phyloP scores from a whole-genome alignment of 208 protist genomes.

The Perkinsela sp. region DNA sequence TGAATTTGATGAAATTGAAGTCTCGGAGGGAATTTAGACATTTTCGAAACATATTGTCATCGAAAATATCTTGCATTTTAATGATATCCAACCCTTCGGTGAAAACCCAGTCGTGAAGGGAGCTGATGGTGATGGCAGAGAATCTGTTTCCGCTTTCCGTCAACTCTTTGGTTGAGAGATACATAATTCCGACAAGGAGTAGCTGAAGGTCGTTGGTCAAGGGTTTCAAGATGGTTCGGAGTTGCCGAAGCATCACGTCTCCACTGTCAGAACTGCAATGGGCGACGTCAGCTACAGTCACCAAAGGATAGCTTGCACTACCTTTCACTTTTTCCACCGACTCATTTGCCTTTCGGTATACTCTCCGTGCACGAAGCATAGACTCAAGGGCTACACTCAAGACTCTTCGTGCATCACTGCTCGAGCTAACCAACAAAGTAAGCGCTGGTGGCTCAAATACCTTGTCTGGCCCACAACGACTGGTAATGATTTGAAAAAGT shows the following conservation, averaged over 20 bases:
- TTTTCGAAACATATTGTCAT: not conserved
- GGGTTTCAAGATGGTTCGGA: not conserved
- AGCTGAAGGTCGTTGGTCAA: not conserved
- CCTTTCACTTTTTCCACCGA: not conserved
- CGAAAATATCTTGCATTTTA: not conserved
- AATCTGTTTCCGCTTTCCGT: not conserved
- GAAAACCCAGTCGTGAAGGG: not conserved
- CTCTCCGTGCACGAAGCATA: not conserved
- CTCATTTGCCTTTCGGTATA: not conserved
- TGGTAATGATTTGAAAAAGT: not conserved
- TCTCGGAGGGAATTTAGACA: not conserved
- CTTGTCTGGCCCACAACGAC: not conserved
- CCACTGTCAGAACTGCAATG: not conserved
- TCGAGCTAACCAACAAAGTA: not conserved
- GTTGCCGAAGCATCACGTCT: not conserved
- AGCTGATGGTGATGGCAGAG: not conserved
- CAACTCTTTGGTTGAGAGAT: not conserved
- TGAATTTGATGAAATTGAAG: not conserved
- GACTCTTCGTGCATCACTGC: not conserved
- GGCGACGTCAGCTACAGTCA: not conserved
- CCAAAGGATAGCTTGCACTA: not conserved
- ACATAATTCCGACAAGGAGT: not conserved
- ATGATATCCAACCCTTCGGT: not conserved
- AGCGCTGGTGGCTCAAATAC: not conserved
- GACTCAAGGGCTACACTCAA: not conserved